Evolutionary conservation across 2,329 filamentous ascomycete genomes (phyloP).

Genomic region (Penicillium sp.): DNA sequence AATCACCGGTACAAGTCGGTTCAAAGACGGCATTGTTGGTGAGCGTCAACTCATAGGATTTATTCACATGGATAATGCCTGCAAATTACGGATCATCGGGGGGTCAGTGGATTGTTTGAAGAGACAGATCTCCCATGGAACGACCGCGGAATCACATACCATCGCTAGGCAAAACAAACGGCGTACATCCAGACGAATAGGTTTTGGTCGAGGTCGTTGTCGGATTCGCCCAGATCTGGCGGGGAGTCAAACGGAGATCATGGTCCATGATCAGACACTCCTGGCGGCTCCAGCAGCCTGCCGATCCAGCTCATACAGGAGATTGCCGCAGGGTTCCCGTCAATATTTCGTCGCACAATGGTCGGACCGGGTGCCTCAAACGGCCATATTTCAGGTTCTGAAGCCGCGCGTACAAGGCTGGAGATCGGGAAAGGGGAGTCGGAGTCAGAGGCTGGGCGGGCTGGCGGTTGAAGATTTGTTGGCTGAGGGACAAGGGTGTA

Average conservation of each 20-base stretch:
- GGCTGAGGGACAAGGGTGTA: background rate
- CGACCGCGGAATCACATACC: constrained; percentile 39
- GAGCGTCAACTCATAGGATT: constrained; percentile 45
- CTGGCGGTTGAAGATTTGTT: background rate
- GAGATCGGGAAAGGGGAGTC: constrained; percentile 5
- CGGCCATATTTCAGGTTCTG: constrained; percentile 17
- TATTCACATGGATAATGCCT: constrained; percentile 46
- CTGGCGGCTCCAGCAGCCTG: constrained; percentile 14
- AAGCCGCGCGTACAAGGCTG: constrained; percentile 11
- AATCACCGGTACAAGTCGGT: constrained; percentile 48
- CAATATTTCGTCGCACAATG: background rate
- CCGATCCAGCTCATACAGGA: constrained; percentile 11
- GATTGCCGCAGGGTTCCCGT: background rate
- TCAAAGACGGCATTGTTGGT: constrained; percentile 51
- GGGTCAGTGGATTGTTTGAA: background rate
- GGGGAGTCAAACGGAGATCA: constrained; percentile 34
- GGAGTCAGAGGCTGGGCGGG: background rate
- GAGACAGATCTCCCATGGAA: background rate
- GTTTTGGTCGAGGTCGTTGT: constrained; percentile 37
- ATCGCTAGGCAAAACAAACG: constrained; percentile 61
- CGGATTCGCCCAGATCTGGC: constrained; percentile 43
- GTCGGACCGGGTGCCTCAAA: background rate
- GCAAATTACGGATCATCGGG: background rate
- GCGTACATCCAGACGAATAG: constrained; percentile 56
- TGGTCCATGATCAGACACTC: constrained; percentile 33